Evolutionary conservation across 345 rosid species (phyloP).

Genomic region (Eutrema japonicum): DNA sequence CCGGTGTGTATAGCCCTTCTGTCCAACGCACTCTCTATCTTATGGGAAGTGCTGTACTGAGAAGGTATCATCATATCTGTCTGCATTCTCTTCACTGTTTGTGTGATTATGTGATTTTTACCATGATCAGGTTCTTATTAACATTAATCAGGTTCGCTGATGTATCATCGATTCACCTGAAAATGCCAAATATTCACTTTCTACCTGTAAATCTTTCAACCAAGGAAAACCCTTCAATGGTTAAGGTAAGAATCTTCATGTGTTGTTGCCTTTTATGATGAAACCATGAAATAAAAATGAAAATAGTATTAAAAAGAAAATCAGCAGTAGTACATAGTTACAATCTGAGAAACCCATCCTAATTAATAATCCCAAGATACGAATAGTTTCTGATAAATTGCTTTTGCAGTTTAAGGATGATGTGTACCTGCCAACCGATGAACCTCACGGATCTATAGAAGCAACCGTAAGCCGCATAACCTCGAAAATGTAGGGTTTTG

Average conservation of each 20-base stretch:
- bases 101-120: background rate
- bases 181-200: conserved; percentile 94
- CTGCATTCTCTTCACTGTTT: background rate
- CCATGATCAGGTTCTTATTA: conserved; percentile 19
- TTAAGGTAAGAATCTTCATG: conserved; percentile 59
- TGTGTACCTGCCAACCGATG: conserved; percentile 82
- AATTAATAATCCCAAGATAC: background rate
- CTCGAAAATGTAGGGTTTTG: conserved; percentile 64
- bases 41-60: conserved; percentile 78
- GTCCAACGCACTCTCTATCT: conserved; percentile 91
- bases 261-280: background rate
- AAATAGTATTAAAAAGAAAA: background rate
- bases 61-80: conserved; percentile 53
- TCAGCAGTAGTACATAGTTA: background rate
- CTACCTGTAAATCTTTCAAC: conserved; percentile 79
- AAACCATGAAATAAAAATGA: background rate
- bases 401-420: conserved; percentile 79
- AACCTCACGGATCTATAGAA: conserved; percentile 94
- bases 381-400: conserved; percentile 12
- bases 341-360: background rate
- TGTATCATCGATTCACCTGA: conserved; percentile 67
- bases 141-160: conserved; percentile 64
- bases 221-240: conserved; percentile 69
- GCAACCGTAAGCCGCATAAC: conserved; percentile 74
- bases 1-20: conserved; percentile 92